These are phyloP conservation scores for Candida pseudofarinosa DNA, from an alignment of 805 yeast species.

Conservation along the genomic window DNA sequence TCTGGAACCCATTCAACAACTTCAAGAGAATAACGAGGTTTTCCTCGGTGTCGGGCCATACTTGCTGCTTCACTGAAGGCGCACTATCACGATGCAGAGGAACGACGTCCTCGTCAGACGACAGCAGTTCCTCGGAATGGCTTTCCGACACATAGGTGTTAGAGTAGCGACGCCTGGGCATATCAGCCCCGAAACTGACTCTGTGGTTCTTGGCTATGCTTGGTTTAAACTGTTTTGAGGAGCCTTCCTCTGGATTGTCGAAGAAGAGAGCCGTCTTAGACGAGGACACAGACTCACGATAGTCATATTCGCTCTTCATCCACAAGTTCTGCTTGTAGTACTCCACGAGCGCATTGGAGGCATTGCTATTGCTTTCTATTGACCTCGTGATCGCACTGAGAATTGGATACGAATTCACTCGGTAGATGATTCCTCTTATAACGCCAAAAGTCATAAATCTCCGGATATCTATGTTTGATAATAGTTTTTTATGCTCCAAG, in stretches of 20 bases:
- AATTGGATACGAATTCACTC: slow-evolving; percentile 76
- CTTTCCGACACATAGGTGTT: slow-evolving; percentile 3
- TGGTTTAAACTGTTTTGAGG: slow-evolving; percentile 19
- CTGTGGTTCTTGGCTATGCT: slow-evolving; percentile 15
- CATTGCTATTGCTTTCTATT: slow-evolving; percentile 26
- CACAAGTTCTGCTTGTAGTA: slow-evolving; percentile 6
- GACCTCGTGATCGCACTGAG: slow-evolving; percentile 37
- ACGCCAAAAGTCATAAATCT: slow-evolving; percentile 86
- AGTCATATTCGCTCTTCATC: slow-evolving; percentile 2
- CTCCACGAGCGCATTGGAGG: slow-evolving; percentile 14
- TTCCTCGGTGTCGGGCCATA: slow-evolving; percentile 11
- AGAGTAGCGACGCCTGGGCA: neutral
- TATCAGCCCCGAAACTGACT: slow-evolving; percentile 31
- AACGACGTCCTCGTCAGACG: neutral
- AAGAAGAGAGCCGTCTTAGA: slow-evolving; percentile 1
- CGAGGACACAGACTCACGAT: slow-evolving; percentile 4
- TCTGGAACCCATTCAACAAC: slow-evolving; percentile 48
- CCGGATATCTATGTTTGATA: slow-evolving; percentile 73
- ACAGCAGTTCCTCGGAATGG: slow-evolving; percentile 4
- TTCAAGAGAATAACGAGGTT: slow-evolving; percentile 38
- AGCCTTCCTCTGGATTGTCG: slow-evolving; percentile 10
- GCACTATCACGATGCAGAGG: neutral
- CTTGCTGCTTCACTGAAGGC: neutral
- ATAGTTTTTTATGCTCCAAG: slow-evolving; percentile 51
- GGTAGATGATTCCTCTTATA: slow-evolving; percentile 71